Conservation (phyloP, 2,329 filamentous ascomycete species). For the Penicillium sp. region DNA sequence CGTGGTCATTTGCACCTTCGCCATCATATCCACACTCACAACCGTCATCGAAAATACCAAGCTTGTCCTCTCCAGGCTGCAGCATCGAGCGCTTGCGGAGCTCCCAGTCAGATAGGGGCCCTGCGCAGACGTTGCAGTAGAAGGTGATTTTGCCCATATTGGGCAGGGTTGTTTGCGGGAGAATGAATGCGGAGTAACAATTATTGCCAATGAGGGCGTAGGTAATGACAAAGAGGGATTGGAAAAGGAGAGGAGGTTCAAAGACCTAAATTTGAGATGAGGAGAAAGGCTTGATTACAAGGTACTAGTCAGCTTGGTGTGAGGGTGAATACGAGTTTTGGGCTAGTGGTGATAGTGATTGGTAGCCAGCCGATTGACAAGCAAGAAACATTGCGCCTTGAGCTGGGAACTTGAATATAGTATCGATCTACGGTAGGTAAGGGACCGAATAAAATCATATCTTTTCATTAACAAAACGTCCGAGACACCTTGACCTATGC, state of each 20-base stretch:
- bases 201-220: too few species aligned
- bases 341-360: neutral
- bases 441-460: neutral
- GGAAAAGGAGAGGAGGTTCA: neutral
- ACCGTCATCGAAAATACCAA: neutral
- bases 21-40: neutral
- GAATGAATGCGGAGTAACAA: neutral
- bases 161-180: too few species aligned
- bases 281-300: neutral
- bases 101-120: neutral
- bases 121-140: neutral
- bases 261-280: neutral
- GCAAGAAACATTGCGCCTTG: neutral
- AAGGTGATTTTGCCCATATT: neutral
- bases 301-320: neutral
- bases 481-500: constrained; percentile 1
- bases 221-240: too few species aligned
- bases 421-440: too few species aligned
- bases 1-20: neutral
- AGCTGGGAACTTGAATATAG: neutral
- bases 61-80: neutral
- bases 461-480: constrained; percentile 1
- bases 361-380: neutral
- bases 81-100: neutral
- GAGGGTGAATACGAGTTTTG: neutral